Evolutionary conservation across 2,329 filamentous ascomycete genomes (phyloP).

Genomic region (Claviceps sp.): DNA sequence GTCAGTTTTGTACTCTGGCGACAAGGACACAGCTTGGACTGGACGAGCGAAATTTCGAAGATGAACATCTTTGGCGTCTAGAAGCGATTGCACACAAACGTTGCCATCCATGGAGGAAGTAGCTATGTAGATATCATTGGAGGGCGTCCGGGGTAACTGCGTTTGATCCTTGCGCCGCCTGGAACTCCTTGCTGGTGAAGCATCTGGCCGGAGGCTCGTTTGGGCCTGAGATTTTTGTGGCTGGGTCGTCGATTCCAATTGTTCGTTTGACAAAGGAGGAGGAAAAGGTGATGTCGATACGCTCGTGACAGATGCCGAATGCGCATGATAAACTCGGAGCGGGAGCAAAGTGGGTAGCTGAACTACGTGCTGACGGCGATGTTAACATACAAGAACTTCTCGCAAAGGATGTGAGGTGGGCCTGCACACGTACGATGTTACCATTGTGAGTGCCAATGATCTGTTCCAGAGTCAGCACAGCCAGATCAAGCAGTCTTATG

Average conservation of each 20-base stretch:
- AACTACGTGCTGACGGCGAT: constrained; percentile 56
- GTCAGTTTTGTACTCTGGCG: constrained; percentile 85
- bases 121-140: constrained; percentile 85
- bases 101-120: constrained; percentile 94
- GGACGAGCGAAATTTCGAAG: constrained; percentile 88
- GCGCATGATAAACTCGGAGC: constrained; percentile 79
- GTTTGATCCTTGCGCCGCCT: constrained; percentile 37
- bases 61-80: constrained; percentile 81
- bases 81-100: constrained; percentile 77
- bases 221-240: constrained; percentile 22
- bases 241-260: constrained; percentile 27
- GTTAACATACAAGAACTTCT: not conserved
- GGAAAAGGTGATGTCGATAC: constrained; percentile 85
- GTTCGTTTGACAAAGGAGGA: constrained; percentile 33
- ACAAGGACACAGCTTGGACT: constrained; percentile 83
- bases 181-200: constrained; percentile 36
- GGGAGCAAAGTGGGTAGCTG: constrained; percentile 70
- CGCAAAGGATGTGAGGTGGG: not conserved
- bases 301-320: constrained; percentile 79
- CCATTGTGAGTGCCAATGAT: constrained; percentile 92
- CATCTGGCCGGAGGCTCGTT: constrained; percentile 18
- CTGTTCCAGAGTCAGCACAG: constrained; percentile 31
- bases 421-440: constrained; percentile 58
- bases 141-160: constrained; percentile 58
- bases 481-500: constrained; percentile 7